A percentile compares a stretch with the other conserved stretches of the same genome.
These are phyloP conservation scores for Coniochaeta hoffmannii DNA, from an alignment of 2,329 filamentous ascomycete species.

Conservation along the genomic window DNA sequence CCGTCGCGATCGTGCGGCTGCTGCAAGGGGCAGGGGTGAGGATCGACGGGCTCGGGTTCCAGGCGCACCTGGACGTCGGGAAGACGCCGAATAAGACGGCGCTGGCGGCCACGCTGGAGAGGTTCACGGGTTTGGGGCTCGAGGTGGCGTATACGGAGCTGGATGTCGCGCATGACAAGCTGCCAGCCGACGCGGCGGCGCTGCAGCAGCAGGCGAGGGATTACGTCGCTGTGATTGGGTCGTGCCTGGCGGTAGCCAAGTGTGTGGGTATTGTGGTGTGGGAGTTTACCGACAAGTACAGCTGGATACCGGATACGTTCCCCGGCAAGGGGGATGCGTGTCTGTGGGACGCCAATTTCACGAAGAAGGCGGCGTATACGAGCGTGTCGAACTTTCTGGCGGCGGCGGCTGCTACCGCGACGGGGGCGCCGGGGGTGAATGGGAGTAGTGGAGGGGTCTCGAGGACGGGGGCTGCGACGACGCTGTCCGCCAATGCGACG, in stretches of 20 bases:
- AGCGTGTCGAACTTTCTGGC: conserved; percentile 21
- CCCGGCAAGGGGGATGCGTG: conserved; percentile 31
- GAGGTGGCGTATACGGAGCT: conserved; percentile 46
- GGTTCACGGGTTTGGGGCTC: conserved; percentile 33
- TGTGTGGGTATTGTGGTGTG: conserved; percentile 38
- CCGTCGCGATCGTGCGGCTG: conserved; percentile 21
- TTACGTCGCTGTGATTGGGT: conserved; percentile 32
- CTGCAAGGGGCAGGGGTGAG: conserved; percentile 27
- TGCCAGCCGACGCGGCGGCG: conserved; percentile 34
- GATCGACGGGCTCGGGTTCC: conserved; percentile 45
- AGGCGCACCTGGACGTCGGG: conserved; percentile 42
- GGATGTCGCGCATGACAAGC: conserved; percentile 35
- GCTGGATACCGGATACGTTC: conserved; percentile 28
- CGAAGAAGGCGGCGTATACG: conserved; percentile 32
- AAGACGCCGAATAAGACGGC: conserved; percentile 28
- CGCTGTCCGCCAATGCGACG: background rate
- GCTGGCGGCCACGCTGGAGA: conserved; percentile 27
- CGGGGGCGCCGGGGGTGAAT: background rate
- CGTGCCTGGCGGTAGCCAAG: conserved; percentile 26
- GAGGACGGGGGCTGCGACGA: background rate
- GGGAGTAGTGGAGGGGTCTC: background rate
- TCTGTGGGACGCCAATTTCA: conserved; percentile 27
- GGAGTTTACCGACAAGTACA: conserved; percentile 30
- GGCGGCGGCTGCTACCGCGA: conserved; percentile 3
- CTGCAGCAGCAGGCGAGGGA: conserved; percentile 38